Evolutionary conservation across 2,329 filamentous ascomycete genomes (phyloP), one percentile per base, ranked within the genome.

Genomic region (Helotiales sp.): DNA sequence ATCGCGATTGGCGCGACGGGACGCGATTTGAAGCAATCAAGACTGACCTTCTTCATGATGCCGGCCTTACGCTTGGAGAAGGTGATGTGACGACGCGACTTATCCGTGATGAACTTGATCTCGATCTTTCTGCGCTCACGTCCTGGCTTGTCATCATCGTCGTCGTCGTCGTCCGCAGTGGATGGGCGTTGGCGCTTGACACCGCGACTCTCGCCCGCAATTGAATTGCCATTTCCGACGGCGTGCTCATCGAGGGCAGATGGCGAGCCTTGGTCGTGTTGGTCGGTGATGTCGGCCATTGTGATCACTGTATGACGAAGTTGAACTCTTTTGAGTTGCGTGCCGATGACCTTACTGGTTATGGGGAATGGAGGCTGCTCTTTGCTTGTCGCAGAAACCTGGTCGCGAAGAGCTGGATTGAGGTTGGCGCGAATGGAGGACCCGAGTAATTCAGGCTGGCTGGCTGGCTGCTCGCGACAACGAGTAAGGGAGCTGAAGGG

Each of bases 61-160:
- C 96, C 96, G 65, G 96, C 96, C 86, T 99, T 99, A 81, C 96
- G 93, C 89, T 99, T 99, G 75, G 95, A 98, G 82, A 99, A 98
- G 77, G 96, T 98, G 80, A 98, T 99, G 85, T 99, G 96, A 71
- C 96, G 92, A 83, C 96, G 93, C 83, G 95, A 98, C 86, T 99
- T 99, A 84, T 99, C 96, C 82, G 94, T 95, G 82, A 99, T 99
- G 84, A 99, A 99, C 87, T 99, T 99, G 85, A 99, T 99, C 83
- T 99, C 96, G 77, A 99, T 99, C 91, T 99, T 99, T 84, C 96
- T 90, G 79, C 96, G 91, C 87, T 98, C 96, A 82, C 96, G 94
- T 78, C 93, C 93, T 71, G 93, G 93, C 89, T 98, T 98, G 81
- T 97, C 95, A 75, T 97, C 94, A 75, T 98, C 94, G 72, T 98